Base-by-base conservation (phyloP, 345 rosid species). In the Eucalyptus rudis region DNA sequence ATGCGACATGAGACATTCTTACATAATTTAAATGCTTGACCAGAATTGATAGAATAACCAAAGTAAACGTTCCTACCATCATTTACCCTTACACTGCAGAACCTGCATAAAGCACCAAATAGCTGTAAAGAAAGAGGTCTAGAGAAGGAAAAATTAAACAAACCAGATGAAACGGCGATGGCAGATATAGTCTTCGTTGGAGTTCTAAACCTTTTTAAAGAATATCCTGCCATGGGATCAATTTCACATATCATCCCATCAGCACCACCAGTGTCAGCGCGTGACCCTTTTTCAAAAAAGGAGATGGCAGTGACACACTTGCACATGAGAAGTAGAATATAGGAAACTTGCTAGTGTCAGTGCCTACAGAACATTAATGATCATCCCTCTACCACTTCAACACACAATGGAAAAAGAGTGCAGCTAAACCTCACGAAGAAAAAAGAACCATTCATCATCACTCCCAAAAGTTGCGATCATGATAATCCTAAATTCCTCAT, bases 181-280 rank as follows among this genome's bases (percentile, higher is more conserved):
- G 93, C 95, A 22, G 99, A 95, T 92, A 98, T 95, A 40, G 94
- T 95, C 92, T 94, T 96, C 36, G 96, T 91, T 54, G 99, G 96
- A 92, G 97, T 96, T 91, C 86, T 94, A 90, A 96, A 95, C 94
- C 96, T 95, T 76, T 92, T 91, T 64, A 94, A 89, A 49, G 93
- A 88, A 88, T 95, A 94, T 91, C 99, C 97, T 88, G 94, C 90
- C 71, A 92, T 90, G 49, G 97, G 96, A 90, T 98, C 99, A 85
- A 97, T 91, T 92, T 95, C 90, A 91, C 98, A 98, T 89, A 94
- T 90, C 97, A 97, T 94, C 89, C 99, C 99, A 94, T 98, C 99
- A 81, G 96, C 95, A 44, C 99, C 99, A 2, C 95, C 94, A 86
- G 94, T 94, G 93, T 96, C 96, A 87, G 94, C 91, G 90, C 90